Percentiles rank a stretch among this genome's conserved stretches.
Conservation (phyloP, 495 filamentous ascomycete genomes). For the Aspergillus conjunctus region DNA sequence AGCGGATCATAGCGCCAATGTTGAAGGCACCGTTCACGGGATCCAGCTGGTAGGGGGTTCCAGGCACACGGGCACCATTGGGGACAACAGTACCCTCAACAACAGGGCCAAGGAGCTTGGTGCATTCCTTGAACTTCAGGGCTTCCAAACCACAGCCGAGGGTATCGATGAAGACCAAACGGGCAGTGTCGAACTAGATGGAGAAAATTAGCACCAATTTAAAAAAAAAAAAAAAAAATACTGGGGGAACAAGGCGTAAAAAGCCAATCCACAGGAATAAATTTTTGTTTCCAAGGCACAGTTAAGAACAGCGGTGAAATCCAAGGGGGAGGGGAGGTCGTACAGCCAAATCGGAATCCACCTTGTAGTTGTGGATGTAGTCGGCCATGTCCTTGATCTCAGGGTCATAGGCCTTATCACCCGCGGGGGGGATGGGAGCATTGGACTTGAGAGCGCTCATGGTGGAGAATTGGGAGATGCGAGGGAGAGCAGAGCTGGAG, state of each 20-base stretch:
- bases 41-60: slow-evolving; percentile 91
- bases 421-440: slow-evolving; percentile 35
- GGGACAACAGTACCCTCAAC: slow-evolving; percentile 91
- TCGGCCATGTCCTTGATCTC: slow-evolving; percentile 93
- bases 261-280: too few species aligned
- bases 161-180: slow-evolving; percentile 90
- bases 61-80: slow-evolving; percentile 88
- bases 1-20: slow-evolving; percentile 96
- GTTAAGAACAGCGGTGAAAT: neutral
- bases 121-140: slow-evolving; percentile 92
- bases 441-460: slow-evolving; percentile 50
- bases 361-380: slow-evolving; percentile 89
- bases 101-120: slow-evolving; percentile 90
- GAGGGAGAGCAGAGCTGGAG: slow-evolving; percentile 26
- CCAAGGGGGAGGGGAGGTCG: slow-evolving; percentile 34
- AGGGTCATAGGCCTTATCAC: slow-evolving; percentile 70
- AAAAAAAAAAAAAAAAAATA: slow-evolving; percentile 2
- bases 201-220: slow-evolving; percentile 10
- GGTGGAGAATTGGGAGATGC: slow-evolving; percentile 46
- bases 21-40: slow-evolving; percentile 97
- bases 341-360: slow-evolving; percentile 91
- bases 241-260: neutral
- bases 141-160: slow-evolving; percentile 95
- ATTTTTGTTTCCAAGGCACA: neutral
- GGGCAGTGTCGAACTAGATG: slow-evolving; percentile 83